A percentile compares a stretch with the other conserved stretches of the same genome.
Evolutionary conservation across 306 rosid species (phyloP).

Genomic region (Amphicarpaea edgeworthii): DNA sequence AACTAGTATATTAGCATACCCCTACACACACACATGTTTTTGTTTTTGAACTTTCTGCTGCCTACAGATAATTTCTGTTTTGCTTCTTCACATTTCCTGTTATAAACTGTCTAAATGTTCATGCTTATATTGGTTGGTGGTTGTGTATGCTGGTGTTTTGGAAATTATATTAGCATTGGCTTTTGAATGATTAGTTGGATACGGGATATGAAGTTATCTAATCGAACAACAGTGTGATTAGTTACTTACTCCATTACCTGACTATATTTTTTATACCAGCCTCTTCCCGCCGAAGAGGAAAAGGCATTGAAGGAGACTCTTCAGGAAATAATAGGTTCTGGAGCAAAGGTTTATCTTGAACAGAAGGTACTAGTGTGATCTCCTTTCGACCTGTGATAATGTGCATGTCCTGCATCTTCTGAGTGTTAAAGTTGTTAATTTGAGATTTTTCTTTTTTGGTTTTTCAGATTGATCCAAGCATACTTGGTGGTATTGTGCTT

Average conservation of each 20-base stretch:
- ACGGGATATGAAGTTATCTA: conserved; percentile 10
- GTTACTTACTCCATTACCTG: conserved; percentile 27
- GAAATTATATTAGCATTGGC: conserved; percentile 14
- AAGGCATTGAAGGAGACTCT: conserved; percentile 83
- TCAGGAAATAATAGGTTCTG: conserved; percentile 79
- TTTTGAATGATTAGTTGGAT: conserved; percentile 32
- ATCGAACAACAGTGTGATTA: not conserved
- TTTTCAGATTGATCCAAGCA: conserved; percentile 84
- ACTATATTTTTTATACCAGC: conserved; percentile 53
- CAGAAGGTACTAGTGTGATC: conserved; percentile 67
- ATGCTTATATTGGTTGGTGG: not conserved
- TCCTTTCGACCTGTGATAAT: not conserved
- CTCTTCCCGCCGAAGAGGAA: conserved; percentile 92
- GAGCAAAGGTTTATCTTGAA: conserved; percentile 76
- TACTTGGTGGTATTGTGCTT: conserved; percentile 87
- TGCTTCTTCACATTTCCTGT: not conserved
- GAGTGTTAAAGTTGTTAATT: conserved; percentile 10
- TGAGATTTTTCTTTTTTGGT: not conserved
- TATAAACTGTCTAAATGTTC: not conserved
- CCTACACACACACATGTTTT: not conserved
- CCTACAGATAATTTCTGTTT: conserved; percentile 1
- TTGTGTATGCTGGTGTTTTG: not conserved
- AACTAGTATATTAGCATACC: not conserved
- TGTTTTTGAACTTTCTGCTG: not conserved
- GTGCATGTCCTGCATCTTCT: not conserved